These are phyloP conservation scores for Gynostemma pentaphyllum DNA, from an alignment of 306 rosid genomes.

Conservation along the genomic window DNA sequence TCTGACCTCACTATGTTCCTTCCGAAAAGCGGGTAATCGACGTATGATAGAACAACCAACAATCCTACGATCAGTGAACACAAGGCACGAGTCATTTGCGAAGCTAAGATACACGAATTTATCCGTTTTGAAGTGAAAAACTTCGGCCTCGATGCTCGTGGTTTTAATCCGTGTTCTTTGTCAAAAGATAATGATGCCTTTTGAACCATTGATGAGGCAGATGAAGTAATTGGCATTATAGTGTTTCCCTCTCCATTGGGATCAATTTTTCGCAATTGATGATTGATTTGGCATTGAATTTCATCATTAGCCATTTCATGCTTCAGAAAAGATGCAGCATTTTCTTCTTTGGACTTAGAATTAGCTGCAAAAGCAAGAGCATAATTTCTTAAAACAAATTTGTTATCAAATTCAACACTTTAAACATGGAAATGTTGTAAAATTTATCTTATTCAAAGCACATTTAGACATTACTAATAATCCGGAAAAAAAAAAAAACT, in stretches of 20 bases:
- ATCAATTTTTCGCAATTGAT: not conserved
- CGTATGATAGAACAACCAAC: constrained; percentile 39
- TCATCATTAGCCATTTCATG: not conserved
- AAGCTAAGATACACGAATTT: constrained; percentile 43
- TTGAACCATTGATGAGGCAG: constrained; percentile 2
- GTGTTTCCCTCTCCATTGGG: not conserved
- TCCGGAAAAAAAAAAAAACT: not conserved
- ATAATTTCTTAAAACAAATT: too few species aligned
- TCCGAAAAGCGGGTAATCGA: constrained; percentile 21
- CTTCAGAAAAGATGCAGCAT: not conserved
- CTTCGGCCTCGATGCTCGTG: not conserved
- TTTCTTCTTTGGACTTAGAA: not conserved
- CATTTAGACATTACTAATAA: not conserved
- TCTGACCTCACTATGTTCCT: constrained; percentile 28
- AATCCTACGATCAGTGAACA: constrained; percentile 43
- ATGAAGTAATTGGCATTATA: constrained; percentile 5
- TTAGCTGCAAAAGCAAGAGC: not conserved
- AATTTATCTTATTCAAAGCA: too few species aligned
- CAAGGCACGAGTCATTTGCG: constrained; percentile 41
- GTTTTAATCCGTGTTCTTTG: constrained; percentile 3
- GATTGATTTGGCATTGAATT: not conserved
- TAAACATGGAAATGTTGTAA: too few species aligned
- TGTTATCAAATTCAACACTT: too few species aligned
- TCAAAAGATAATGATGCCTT: constrained; percentile 4
- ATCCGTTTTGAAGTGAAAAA: constrained; percentile 56